Conservation (phyloP, 2,329 filamentous ascomycete genomes). For the Periconia digitata region DNA sequence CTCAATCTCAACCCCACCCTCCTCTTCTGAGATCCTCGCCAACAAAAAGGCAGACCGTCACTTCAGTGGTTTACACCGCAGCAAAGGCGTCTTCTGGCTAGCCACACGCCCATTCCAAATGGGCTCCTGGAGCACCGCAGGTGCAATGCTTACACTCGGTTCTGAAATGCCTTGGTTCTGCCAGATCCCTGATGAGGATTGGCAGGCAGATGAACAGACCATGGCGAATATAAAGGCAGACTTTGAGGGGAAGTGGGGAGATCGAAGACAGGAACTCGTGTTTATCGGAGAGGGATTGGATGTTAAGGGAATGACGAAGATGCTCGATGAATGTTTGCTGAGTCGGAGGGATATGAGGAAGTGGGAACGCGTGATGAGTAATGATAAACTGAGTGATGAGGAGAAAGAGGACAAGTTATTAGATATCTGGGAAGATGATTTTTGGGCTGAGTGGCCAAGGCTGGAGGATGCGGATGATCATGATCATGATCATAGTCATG, state of each 20-base stretch:
- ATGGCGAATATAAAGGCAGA: slow-evolving; percentile 52
- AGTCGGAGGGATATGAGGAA: slow-evolving; percentile 57
- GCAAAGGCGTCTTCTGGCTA: slow-evolving; percentile 64
- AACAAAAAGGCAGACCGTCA: slow-evolving; percentile 59
- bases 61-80: slow-evolving; percentile 61
- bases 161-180: slow-evolving; percentile 63
- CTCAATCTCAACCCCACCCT: slow-evolving; percentile 19
- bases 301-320: slow-evolving; percentile 50
- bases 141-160: slow-evolving; percentile 63
- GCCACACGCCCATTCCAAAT: slow-evolving; percentile 59
- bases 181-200: slow-evolving; percentile 56
- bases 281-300: slow-evolving; percentile 71
- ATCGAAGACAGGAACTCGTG: slow-evolving; percentile 70
- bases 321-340: slow-evolving; percentile 64
- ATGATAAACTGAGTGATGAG: slow-evolving; percentile 26
- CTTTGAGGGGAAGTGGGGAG: slow-evolving; percentile 62
- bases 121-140: slow-evolving; percentile 66
- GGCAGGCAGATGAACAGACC: slow-evolving; percentile 54
- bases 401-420: slow-evolving; percentile 52
- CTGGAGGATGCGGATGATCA: slow-evolving; percentile 37
- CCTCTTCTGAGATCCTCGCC: slow-evolving; percentile 48
- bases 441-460: slow-evolving; percentile 54
- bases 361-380: slow-evolving; percentile 45
- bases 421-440: slow-evolving; percentile 61
- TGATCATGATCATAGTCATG: slow-evolving; percentile 17